Evolutionary conservation across 495 filamentous ascomycete species (phyloP).

Genomic region (Tuber indicum): DNA sequence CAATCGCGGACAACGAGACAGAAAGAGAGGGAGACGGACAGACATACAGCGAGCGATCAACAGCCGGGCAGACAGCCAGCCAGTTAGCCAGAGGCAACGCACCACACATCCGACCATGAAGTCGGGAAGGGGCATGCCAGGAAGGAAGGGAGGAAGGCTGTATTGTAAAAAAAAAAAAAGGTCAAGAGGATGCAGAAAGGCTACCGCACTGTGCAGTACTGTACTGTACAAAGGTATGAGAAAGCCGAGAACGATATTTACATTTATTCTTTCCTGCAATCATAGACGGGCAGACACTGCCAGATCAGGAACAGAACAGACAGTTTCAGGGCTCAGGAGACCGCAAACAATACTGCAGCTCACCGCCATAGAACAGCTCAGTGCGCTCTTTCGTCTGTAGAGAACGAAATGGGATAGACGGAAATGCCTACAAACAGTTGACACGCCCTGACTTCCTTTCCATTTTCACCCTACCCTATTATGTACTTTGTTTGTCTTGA

Average conservation of each 20-base stretch:
- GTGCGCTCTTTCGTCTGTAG: background rate
- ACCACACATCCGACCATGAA: background rate
- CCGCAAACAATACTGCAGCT: background rate
- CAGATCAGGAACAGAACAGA: background rate
- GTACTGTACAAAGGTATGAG: background rate
- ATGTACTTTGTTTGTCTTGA: background rate
- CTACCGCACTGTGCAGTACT: background rate
- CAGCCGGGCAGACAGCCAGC: background rate
- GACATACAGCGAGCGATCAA: background rate
- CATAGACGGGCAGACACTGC: background rate
- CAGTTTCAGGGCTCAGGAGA: background rate
- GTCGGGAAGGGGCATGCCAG: background rate
- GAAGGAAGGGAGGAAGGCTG: background rate
- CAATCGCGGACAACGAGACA: background rate
- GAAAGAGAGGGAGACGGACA: background rate
- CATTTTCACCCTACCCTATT: background rate
- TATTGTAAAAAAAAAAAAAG: background rate
- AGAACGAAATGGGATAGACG: background rate
- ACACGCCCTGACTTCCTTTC: background rate
- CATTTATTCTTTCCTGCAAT: background rate
- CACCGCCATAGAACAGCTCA: background rate
- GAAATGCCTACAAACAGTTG: background rate
- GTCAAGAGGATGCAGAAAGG: background rate
- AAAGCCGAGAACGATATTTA: background rate
- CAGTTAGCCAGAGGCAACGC: background rate